Base-by-base conservation (phyloP, 306 rosid species). In the Dalbergia oliveri region DNA sequence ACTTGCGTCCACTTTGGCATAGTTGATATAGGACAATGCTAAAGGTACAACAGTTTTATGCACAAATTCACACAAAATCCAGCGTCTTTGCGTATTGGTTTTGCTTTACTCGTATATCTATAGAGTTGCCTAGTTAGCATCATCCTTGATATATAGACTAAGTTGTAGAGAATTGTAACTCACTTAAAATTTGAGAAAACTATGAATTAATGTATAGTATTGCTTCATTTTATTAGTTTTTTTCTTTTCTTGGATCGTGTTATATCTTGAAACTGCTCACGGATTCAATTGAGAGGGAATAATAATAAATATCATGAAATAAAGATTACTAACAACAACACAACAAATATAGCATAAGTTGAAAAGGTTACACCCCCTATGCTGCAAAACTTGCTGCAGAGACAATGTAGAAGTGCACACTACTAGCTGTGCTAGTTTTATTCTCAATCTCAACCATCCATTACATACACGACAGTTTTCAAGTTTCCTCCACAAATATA, bases 381-480 rank as follows among this genome's bases (percentile, higher is more conserved):
- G 31, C 31, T 2, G 71, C 77, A 75, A 60, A 68, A 76, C 67
- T 68, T 69, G 66, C 39, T 15, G 66, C 71, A 44, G 68, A 6
- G 41, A 49, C 61, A 6, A 11, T 6, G 4, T 9, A 50, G 5
- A 44, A 37, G 7, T 43, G 31, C 76, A 82, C 60, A 75, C 76
- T 5, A 64, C 76, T 80, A 64, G 67, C 81, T 56, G 79, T 9
- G 79, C 82, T 33, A 75, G 80, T 43, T 75, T 86, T 82, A 82
- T 82, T 86, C 69, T 39, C 69, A 49, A 69, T 23, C 65, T 56
- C 14, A 49, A 5, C 59, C 59, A 53, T 75, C 35, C 84, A 69
- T 53, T 62, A 6, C 79, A 68, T 78, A 47, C 51, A 69, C 5
- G 4, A 34, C 16, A 33, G 41, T 31, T 63, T 49, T 44, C 7